Evolutionary conservation across 208 protist genomes (phyloP), one percentile per base, ranked within the genome.

Genomic region (Acanthamoeba castellanii): DNA sequence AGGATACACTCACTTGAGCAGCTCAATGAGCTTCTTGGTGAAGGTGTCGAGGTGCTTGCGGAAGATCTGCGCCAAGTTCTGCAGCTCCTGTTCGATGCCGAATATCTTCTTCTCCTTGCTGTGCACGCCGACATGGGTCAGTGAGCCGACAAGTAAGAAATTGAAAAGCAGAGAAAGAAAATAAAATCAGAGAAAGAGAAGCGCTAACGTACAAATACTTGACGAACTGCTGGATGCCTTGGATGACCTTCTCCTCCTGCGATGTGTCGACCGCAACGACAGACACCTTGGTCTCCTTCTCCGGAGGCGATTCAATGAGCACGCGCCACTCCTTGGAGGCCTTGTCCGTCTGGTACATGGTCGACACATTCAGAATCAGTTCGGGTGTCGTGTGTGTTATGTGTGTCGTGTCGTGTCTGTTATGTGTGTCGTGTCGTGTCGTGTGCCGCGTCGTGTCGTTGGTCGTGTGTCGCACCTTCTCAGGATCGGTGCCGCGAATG

Each of bases 81-180:
- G n/a, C 34, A 92, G 34, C 37, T 92, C 87, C n/a, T 45, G 47
- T 34, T 92, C 87, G 22, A 92, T 74, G 50, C 81, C 81, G n/a
- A 88, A 88, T 16, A 61, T 57, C 81, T 88, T 88, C 50, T 88
- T 88, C 32, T 88, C 81, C 81, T 88, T 88, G 42, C 81, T 92
- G 87, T 47, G 45, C 45, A 47, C 45, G 14, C 37, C 37, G 70
- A 18, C n/a, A 32, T 32, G 27, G 1, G 27, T 78, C 27, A 47
- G 45, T 34, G 13, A 74, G 4, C 7, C 74, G 30, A 74, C 27
- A 37, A 25, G 7, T 72, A 30, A 92, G 52, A 8, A 92, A 92
- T 27, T 14, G 9, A 25, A n/a, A 59, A 59, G 1, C 0, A 59
- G 1, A 18, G 0, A 27, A 45, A 57, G 11, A 59, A 59, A 59